Evolutionary conservation across 495 filamentous ascomycete genomes (phyloP).

Genomic region (Aspergillus hancockii): DNA sequence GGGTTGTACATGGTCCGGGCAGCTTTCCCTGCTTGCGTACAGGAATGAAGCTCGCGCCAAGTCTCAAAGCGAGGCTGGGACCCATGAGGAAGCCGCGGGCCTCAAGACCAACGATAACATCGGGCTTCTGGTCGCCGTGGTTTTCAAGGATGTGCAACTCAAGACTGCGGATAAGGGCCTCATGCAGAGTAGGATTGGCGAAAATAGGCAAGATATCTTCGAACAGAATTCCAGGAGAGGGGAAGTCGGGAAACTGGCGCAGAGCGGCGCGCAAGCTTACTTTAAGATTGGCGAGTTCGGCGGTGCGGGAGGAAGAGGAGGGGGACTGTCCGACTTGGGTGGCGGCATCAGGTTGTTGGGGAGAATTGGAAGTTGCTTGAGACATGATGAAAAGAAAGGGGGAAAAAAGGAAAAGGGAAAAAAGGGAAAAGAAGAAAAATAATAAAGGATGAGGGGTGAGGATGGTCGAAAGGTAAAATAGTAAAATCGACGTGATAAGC

Average conservation of each 20-base stretch:
- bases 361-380: conserved; percentile 43
- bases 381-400: conserved; percentile 54
- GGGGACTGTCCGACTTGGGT: conserved; percentile 49
- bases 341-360: conserved; percentile 40
- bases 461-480: conserved; percentile 33
- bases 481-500: conserved; percentile 36
- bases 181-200: conserved; percentile 72
- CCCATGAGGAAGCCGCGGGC: conserved; percentile 96
- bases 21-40: conserved; percentile 97
- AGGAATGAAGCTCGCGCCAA: conserved; percentile 89
- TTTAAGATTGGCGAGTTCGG: conserved; percentile 94
- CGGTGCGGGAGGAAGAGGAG: conserved; percentile 65
- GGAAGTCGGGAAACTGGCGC: conserved; percentile 89
- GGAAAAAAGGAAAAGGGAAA: conserved; percentile 31
- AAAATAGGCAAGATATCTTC: conserved; percentile 99
- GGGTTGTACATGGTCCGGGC: conserved; percentile 81
- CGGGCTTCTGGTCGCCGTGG: conserved; percentile 61
- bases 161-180: conserved; percentile 77
- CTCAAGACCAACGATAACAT: conserved; percentile 92
- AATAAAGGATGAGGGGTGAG: conserved; percentile 28
- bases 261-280: conserved; percentile 66
- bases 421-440: conserved; percentile 26
- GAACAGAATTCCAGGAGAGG: conserved; percentile 90
- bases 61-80: conserved; percentile 79
- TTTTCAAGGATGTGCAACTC: conserved; percentile 73